Conservation (phyloP, 2,329 filamentous ascomycete genomes). For the Tympanopsis confertula region DNA sequence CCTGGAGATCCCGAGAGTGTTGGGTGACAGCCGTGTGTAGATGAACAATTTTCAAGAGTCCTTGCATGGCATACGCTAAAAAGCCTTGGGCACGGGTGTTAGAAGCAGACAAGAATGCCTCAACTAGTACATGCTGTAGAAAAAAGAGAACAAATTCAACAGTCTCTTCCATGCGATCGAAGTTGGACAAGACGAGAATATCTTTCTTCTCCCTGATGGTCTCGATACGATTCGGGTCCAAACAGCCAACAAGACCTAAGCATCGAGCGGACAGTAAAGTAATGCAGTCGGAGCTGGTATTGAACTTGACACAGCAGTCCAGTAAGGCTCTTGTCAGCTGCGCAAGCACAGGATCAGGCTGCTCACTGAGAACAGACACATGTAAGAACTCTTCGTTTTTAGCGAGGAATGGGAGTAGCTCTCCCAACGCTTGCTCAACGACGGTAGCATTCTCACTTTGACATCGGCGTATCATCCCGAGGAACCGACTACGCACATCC, state of each 20-base stretch:
- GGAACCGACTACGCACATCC: slow-evolving; percentile 39
- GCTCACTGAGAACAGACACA: slow-evolving; percentile 46
- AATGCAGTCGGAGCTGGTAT: slow-evolving; percentile 30
- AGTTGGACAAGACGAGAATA: slow-evolving; percentile 54
- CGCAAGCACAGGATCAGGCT: slow-evolving; percentile 45
- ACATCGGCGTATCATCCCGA: slow-evolving; percentile 43
- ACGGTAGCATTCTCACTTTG: slow-evolving; percentile 50
- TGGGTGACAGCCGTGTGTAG: slow-evolving; percentile 26
- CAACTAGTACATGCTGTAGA: slow-evolving; percentile 52
- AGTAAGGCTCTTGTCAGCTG: slow-evolving; percentile 46
- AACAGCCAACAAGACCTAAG: slow-evolving; percentile 51
- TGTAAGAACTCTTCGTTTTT: slow-evolving; percentile 48
- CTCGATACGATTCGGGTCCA: slow-evolving; percentile 56
- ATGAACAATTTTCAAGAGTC: slow-evolving; percentile 47
- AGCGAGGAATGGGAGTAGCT: slow-evolving; percentile 43
- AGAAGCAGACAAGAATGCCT: slow-evolving; percentile 54
- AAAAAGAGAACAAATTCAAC: slow-evolving; percentile 52
- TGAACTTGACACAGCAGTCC: slow-evolving; percentile 50
- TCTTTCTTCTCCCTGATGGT: slow-evolving; percentile 44
- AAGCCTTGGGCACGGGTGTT: slow-evolving; percentile 56
- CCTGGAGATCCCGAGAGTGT: not conserved
- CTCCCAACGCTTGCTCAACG: slow-evolving; percentile 45
- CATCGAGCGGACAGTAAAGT: slow-evolving; percentile 44
- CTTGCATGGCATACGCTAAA: slow-evolving; percentile 57
- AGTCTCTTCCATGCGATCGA: slow-evolving; percentile 47